Evolutionary conservation across 768 basidiomycete genomes (phyloP).

Genomic region (Mycena venus): DNA sequence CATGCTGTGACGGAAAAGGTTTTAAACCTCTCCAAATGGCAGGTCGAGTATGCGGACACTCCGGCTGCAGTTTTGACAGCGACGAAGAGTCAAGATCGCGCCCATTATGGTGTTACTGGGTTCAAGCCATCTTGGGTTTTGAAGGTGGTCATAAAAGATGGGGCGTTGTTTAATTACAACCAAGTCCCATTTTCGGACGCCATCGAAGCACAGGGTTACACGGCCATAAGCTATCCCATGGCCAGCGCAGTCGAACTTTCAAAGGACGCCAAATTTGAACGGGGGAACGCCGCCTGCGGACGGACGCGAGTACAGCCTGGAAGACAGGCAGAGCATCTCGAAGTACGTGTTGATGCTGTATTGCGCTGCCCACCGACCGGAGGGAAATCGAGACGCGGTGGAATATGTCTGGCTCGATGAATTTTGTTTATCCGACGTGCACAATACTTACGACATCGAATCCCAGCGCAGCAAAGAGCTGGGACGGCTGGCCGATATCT

Average conservation of each 20-base stretch:
- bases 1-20: background rate
- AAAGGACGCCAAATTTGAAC: background rate
- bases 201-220: background rate
- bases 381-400: background rate
- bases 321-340: background rate
- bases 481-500: constrained; percentile 38
- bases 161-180: background rate
- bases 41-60: background rate
- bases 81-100: background rate
- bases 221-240: constrained; percentile 1
- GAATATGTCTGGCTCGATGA: constrained; percentile 12
- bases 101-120: background rate
- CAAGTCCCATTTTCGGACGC: background rate
- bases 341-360: background rate
- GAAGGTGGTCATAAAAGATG: background rate
- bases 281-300: background rate
- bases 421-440: background rate
- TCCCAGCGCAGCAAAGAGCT: constrained; percentile 31
- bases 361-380: background rate
- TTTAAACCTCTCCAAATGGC: background rate
- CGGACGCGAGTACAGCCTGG: background rate
- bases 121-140: constrained; percentile 3
- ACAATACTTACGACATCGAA: background rate
- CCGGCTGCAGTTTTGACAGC: background rate
- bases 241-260: background rate